phyloP scores from a whole-genome alignment of 2,329 filamentous ascomycete genomes.

The Diaporthe citri region DNA sequence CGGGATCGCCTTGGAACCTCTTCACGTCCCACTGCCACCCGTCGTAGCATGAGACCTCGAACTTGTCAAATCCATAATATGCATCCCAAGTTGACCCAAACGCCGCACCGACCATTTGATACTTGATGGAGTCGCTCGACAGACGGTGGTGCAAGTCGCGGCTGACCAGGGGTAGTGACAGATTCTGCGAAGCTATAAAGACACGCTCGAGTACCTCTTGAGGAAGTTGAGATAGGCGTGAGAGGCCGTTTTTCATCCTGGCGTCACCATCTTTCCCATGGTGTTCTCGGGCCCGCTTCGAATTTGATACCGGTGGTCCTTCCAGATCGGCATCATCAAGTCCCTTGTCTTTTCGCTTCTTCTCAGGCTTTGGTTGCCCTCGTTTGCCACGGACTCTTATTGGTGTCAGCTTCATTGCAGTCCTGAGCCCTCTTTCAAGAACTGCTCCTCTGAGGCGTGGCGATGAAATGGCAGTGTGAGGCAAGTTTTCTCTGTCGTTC shows the following conservation, averaged over 20 bases:
- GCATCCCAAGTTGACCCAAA: constrained; percentile 57
- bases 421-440: background rate
- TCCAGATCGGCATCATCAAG: background rate
- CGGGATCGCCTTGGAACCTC: constrained; percentile 52
- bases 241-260: constrained; percentile 43
- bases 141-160: constrained; percentile 60
- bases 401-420: constrained; percentile 61
- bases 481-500: background rate
- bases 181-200: constrained; percentile 62
- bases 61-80: constrained; percentile 47
- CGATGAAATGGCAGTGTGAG: background rate
- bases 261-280: constrained; percentile 17
- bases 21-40: constrained; percentile 37
- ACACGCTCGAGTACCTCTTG: constrained; percentile 67
- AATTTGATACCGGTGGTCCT: constrained; percentile 11
- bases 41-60: constrained; percentile 36
- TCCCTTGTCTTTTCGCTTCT: constrained; percentile 41
- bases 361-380: constrained; percentile 43
- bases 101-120: constrained; percentile 51
- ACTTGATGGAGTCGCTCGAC: constrained; percentile 53
- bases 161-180: constrained; percentile 60
- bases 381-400: constrained; percentile 63
- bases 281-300: constrained; percentile 38
- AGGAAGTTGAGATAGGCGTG: constrained; percentile 56
- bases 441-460: background rate